Evolutionary conservation across 164 flowering plant species (phyloP).

Genomic region (Annona squamosa): DNA sequence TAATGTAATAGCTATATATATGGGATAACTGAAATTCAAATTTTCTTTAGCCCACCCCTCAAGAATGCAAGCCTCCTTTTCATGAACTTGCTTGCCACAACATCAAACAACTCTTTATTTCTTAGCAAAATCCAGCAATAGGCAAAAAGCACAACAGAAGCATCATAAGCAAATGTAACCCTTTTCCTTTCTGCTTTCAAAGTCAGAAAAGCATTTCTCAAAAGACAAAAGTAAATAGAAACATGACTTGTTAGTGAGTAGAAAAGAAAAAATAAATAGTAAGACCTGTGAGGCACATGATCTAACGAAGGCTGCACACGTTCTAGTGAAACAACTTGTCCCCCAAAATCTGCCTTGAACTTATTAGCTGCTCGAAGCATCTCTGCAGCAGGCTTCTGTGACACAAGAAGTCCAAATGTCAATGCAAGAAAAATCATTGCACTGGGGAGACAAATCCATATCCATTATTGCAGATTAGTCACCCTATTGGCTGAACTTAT

Average conservation of each 20-base stretch:
- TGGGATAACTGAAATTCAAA: no score
- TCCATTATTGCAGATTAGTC: background rate
- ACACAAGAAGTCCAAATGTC: background rate
- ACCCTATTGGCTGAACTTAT: background rate
- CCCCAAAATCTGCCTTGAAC: slow-evolving; percentile 95
- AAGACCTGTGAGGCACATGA: slow-evolving; percentile 96
- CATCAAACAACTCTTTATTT: no score
- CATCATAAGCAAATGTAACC: no score
- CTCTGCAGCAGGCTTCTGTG: slow-evolving; percentile 79
- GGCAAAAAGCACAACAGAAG: no score
- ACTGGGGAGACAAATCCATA: background rate
- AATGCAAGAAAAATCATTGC: background rate
- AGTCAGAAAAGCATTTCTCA: no score
- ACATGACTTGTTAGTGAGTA: background rate
- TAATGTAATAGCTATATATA: no score
- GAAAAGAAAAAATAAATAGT: background rate
- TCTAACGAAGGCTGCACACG: slow-evolving; percentile 94
- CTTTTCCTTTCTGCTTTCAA: no score
- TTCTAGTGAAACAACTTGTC: slow-evolving; percentile 78
- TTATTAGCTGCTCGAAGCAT: slow-evolving; percentile 82
- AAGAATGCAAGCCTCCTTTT: no score
- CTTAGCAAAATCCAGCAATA: no score
- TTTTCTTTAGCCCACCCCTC: no score
- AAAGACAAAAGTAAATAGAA: background rate
- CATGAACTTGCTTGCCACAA: no score